phyloP scores from a whole-genome alignment of 371 early-diverging fungal species.

The Actinomortierella wolfii region DNA sequence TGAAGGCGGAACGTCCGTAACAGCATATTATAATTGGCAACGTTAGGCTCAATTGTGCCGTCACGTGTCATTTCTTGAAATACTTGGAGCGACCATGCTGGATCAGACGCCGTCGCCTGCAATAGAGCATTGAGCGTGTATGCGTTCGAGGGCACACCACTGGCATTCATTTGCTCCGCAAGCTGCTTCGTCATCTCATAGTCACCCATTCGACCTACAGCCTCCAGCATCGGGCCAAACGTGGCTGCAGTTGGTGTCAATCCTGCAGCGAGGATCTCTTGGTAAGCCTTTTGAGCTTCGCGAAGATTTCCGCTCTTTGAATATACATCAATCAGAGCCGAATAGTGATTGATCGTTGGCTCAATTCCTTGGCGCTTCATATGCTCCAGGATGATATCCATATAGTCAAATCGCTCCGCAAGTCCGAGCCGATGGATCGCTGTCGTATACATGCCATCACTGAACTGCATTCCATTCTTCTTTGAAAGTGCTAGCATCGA shows the following conservation, averaged over 20 bases:
- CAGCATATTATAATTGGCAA: slow-evolving; percentile 37
- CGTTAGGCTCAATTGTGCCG: slow-evolving; percentile 17
- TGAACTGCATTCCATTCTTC: slow-evolving; percentile 16
- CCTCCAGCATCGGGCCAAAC: slow-evolving; percentile 42
- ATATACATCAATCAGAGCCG: slow-evolving; percentile 40
- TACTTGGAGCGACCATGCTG: slow-evolving; percentile 11
- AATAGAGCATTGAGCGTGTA: slow-evolving; percentile 42
- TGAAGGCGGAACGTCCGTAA: slow-evolving; percentile 36
- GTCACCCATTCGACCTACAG: slow-evolving; percentile 44
- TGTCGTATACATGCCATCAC: slow-evolving; percentile 22
- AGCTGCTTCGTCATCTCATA: slow-evolving; percentile 42
- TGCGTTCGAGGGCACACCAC: slow-evolving; percentile 29
- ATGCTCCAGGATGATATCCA: slow-evolving; percentile 26
- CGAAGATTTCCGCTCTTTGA: slow-evolving; percentile 38
- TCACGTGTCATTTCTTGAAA: slow-evolving; percentile 35
- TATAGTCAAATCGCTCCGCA: slow-evolving; percentile 26
- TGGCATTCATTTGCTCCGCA: slow-evolving; percentile 40
- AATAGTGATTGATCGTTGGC: slow-evolving; percentile 24
- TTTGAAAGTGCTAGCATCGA: slow-evolving; percentile 8
- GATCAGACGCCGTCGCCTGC: slow-evolving; percentile 22
- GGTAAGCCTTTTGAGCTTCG: slow-evolving; percentile 38
- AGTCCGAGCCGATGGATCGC: slow-evolving; percentile 42
- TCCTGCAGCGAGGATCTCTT: slow-evolving; percentile 24
- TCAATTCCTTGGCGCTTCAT: slow-evolving; percentile 39
- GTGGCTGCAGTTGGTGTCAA: slow-evolving; percentile 18